Percentiles rank a stretch among this genome's conserved stretches.
Conservation (phyloP, 768 basidiomycete species). For the Leccinum pellstonianum region DNA sequence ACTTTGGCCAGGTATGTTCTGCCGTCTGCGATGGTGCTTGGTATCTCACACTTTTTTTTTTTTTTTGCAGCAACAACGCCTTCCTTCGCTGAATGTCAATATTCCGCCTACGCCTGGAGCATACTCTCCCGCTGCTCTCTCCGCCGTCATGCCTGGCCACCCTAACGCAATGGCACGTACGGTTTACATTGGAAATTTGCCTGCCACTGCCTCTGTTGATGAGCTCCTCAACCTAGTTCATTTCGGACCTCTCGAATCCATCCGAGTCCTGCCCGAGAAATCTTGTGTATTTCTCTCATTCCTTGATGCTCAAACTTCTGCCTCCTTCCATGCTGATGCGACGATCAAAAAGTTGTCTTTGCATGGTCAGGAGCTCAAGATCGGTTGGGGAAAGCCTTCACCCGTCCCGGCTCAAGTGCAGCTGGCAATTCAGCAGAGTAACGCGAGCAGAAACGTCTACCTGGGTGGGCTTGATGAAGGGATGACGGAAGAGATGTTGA, state of each 20-base stretch:
- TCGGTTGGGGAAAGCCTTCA: slow-evolving; percentile 97
- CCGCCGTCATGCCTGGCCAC: slow-evolving; percentile 63
- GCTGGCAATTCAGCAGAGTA: slow-evolving; percentile 86
- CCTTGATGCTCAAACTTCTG: slow-evolving; percentile 89
- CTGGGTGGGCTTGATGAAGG: slow-evolving; percentile 89
- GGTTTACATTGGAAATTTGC: slow-evolving; percentile 96
- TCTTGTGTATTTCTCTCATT: slow-evolving; percentile 98
- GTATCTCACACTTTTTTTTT: slow-evolving; percentile 34
- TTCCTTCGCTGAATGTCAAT: slow-evolving; percentile 62
- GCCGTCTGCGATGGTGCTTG: background rate
- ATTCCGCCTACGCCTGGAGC: slow-evolving; percentile 72
- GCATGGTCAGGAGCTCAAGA: slow-evolving; percentile 95
- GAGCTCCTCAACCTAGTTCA: slow-evolving; percentile 97
- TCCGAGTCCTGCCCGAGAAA: slow-evolving; percentile 94
- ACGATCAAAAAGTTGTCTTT: slow-evolving; percentile 90
- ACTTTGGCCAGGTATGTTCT: slow-evolving; percentile 59
- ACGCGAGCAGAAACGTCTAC: slow-evolving; percentile 95
- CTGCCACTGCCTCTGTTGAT: slow-evolving; percentile 93
- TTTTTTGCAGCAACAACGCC: slow-evolving; percentile 47
- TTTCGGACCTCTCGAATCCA: slow-evolving; percentile 93
- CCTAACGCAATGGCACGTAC: slow-evolving; percentile 75
- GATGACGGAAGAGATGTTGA: slow-evolving; percentile 86
- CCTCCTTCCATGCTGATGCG: slow-evolving; percentile 97
- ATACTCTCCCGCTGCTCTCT: slow-evolving; percentile 78
- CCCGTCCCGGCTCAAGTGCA: slow-evolving; percentile 84